These are phyloP conservation scores for Mortierella sp. DNA, from an alignment of 371 early-diverging fungal genomes.

Conservation along the genomic window DNA sequence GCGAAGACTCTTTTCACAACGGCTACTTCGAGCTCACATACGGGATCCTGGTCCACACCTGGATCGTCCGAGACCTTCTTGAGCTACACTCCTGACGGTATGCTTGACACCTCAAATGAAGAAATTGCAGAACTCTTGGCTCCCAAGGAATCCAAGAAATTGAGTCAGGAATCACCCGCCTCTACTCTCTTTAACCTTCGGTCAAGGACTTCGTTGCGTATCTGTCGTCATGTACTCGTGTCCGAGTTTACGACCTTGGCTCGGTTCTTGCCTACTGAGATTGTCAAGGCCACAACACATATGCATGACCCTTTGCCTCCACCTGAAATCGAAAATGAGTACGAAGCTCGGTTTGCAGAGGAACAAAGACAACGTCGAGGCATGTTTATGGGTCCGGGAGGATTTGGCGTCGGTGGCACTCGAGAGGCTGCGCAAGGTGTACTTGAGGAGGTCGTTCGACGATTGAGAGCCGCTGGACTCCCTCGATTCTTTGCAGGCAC, in stretches of 20 bases:
- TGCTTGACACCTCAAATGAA: constrained; percentile 24
- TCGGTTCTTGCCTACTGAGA: constrained; percentile 63
- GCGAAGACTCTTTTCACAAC: constrained; percentile 14
- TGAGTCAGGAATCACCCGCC: too few species aligned
- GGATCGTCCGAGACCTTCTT: constrained; percentile 7
- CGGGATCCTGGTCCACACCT: neutral
- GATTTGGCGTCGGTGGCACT: constrained; percentile 28
- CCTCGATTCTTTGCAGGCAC: constrained; percentile 1
- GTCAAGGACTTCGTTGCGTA: constrained; percentile 66
- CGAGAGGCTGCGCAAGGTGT: constrained; percentile 45
- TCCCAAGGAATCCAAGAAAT: neutral
- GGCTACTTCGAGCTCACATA: neutral
- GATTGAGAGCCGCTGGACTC: constrained; percentile 15
- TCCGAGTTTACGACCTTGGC: constrained; percentile 69
- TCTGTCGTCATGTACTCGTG: constrained; percentile 80
- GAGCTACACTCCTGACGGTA: constrained; percentile 32
- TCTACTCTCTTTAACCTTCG: too few species aligned
- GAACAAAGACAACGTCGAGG: constrained; percentile 12
- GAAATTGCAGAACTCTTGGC: neutral
- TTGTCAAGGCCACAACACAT: constrained; percentile 65
- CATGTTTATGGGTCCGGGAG: neutral
- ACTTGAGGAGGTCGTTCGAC: constrained; percentile 37
- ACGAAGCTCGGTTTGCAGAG: constrained; percentile 55
- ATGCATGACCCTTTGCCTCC: constrained; percentile 86
- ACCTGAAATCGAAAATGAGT: constrained; percentile 60